Conservation (phyloP, 768 basidiomycete species). For the Xanthoconium purpureum region DNA sequence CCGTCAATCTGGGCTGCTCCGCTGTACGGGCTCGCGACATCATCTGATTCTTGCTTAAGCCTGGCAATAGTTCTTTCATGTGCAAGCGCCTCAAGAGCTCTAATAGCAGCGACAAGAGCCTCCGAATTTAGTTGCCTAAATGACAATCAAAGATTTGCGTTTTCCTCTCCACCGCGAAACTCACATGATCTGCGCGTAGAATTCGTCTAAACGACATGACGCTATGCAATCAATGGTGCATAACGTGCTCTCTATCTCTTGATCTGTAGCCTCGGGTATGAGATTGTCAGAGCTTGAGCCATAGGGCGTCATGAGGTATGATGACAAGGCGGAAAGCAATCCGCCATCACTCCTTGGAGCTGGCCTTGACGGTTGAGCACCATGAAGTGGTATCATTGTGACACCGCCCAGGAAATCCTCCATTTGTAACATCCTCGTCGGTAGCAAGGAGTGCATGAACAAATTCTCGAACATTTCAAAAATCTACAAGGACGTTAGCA, state of each 20-base stretch:
- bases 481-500: slow-evolving; percentile 49
- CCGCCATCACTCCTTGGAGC: slow-evolving; percentile 80
- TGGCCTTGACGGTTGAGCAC: slow-evolving; percentile 61
- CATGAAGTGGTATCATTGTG: slow-evolving; percentile 86
- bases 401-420: slow-evolving; percentile 97
- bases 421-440: slow-evolving; percentile 90
- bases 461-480: slow-evolving; percentile 99
- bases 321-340: slow-evolving; percentile 87
- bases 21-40: slow-evolving; percentile 38
- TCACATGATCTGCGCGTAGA: slow-evolving; percentile 91
- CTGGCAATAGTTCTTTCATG: slow-evolving; percentile 85
- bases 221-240: slow-evolving; percentile 94
- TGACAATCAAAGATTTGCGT: slow-evolving; percentile 7
- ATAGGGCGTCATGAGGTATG: slow-evolving; percentile 96
- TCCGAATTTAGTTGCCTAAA: slow-evolving; percentile 73
- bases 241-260: slow-evolving; percentile 90
- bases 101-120: slow-evolving; percentile 78
- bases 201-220: slow-evolving; percentile 89
- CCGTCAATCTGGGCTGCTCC: slow-evolving; percentile 39
- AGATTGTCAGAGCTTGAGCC: slow-evolving; percentile 66
- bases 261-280: slow-evolving; percentile 85
- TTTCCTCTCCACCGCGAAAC: slow-evolving; percentile 28
- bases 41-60: slow-evolving; percentile 68
- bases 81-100: slow-evolving; percentile 84
- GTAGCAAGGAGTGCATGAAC: slow-evolving; percentile 90